phyloP scores from a whole-genome alignment of 2,329 filamentous ascomycete species.

The Colletotrichum endophyticum region DNA sequence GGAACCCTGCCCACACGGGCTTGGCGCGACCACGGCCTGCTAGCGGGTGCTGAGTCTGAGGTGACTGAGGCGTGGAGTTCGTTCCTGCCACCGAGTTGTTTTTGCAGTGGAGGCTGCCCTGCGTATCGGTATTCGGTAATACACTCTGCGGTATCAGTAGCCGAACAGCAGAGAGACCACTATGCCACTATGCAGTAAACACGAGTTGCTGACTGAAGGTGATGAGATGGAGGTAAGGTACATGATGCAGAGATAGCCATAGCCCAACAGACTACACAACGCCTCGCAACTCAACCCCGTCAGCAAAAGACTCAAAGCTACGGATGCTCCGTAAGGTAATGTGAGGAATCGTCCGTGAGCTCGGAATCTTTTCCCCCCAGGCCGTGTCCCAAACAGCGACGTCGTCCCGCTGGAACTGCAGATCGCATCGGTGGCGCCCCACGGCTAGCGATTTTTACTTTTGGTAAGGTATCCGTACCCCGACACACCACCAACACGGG shows the following conservation, averaged over 20 bases:
- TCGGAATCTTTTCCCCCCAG: background rate
- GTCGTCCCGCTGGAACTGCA: slow-evolving; percentile 8
- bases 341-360: background rate
- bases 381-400: background rate
- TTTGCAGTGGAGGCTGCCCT: no score
- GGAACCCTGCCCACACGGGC: background rate
- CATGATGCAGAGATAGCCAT: background rate
- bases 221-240: background rate
- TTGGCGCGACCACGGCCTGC: background rate
- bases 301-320: background rate
- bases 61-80: background rate
- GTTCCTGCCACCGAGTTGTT: background rate
- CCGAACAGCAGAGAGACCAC: background rate
- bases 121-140: no score
- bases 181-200: background rate
- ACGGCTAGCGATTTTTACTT: background rate
- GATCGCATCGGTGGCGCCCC: slow-evolving; percentile 7
- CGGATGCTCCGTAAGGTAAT: background rate
- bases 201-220: background rate
- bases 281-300: background rate
- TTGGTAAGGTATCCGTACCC: background rate
- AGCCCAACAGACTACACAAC: background rate
- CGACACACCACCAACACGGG: background rate
- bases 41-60: background rate
- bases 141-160: background rate